Evolutionary conservation across 768 basidiomycete genomes (phyloP), one percentile per base, ranked within the genome.

Genomic region (Guyanaporus albipodus): DNA sequence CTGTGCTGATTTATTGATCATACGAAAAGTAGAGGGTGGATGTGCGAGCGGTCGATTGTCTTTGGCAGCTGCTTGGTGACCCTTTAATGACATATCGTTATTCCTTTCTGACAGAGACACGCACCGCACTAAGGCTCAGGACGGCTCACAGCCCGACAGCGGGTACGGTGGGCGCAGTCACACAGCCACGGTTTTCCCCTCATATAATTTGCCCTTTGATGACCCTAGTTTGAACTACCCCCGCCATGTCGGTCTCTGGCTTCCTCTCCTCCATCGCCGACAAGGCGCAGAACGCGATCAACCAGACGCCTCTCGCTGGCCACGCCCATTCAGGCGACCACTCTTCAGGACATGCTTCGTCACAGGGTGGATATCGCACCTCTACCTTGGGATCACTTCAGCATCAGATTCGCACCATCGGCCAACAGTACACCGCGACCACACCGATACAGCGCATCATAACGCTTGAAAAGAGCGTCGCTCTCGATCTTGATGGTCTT

Each of bases 371-470:
- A 12, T 63, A 67, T 59, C 84, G 73, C 60, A 79, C 72, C 15
- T 76, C 75, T 58, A 69, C 83, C 10, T 57, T 87, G 15, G 85
- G 79, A 45, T 68, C 75, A 27, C 63, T 91, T 49, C 82, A 85
- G 50, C 75, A 91, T 56, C 85, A 87, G 63, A 73, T 91, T 39
- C 79, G 89, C 33, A 72, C 73, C 29, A 67, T 91, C 38, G 81
- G 85, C 44, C 85, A 89, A 58, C 85, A 86, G 55, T 91, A 90
- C 64, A 83, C 82, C 31, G 70, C 76, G 0, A 79, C 84, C 0
- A 73, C 74, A 2, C 84, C 86, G 4, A 64, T 85, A 0, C 90
- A 91, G 70, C 85, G 81, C 61, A 80, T 91, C 48, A 83, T 92
- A 52, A 91, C 90, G 0, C 69, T 77, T 6, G 77, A 80, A 62